Percentiles rank a stretch among this genome's conserved stretches.
These are phyloP conservation scores for Annulohypoxylon moriforme DNA, from an alignment of 495 filamentous ascomycete species.

Conservation along the genomic window DNA sequence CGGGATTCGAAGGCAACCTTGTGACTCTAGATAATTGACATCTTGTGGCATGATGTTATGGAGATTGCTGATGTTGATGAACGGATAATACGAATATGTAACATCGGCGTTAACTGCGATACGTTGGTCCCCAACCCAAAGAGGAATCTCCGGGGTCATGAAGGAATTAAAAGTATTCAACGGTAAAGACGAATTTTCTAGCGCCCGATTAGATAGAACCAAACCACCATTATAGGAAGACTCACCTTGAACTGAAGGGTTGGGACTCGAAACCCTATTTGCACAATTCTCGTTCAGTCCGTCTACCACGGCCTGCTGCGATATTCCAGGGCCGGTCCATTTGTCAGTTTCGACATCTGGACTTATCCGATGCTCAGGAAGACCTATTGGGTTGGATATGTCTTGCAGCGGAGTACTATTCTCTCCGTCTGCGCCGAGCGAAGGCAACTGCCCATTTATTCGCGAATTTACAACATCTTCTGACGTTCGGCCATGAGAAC, in stretches of 20 bases:
- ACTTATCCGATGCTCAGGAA: slow-evolving; percentile 16
- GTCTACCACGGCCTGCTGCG: slow-evolving; percentile 2
- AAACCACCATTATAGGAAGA: not conserved
- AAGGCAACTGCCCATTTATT: slow-evolving; percentile 30
- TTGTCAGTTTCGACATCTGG: slow-evolving; percentile 16
- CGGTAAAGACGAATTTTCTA: slow-evolving; percentile 39
- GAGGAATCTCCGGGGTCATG: slow-evolving; percentile 38
- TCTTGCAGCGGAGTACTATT: slow-evolving; percentile 23
- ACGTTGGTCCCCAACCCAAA: slow-evolving; percentile 43
- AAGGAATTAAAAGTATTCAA: slow-evolving; percentile 44
- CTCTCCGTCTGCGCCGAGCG: slow-evolving; percentile 28
- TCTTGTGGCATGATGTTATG: slow-evolving; percentile 56
- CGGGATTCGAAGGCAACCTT: slow-evolving; percentile 59
- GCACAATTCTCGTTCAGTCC: slow-evolving; percentile 22
- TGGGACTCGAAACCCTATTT: slow-evolving; percentile 28
- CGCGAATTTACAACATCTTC: slow-evolving; percentile 45
- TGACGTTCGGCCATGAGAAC: slow-evolving; percentile 32
- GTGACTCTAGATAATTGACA: slow-evolving; percentile 55
- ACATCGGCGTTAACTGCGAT: slow-evolving; percentile 47
- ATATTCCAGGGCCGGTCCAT: slow-evolving; percentile 13
- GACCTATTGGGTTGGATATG: slow-evolving; percentile 18
- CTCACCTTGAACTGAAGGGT: slow-evolving; percentile 30
- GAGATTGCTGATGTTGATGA: slow-evolving; percentile 52
- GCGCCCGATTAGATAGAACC: not conserved
- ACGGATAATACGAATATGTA: slow-evolving; percentile 53